Evolutionary conservation across 306 rosid genomes (phyloP), one percentile per base, ranked within the genome.

Genomic region (Sechiopsis laciniata): DNA sequence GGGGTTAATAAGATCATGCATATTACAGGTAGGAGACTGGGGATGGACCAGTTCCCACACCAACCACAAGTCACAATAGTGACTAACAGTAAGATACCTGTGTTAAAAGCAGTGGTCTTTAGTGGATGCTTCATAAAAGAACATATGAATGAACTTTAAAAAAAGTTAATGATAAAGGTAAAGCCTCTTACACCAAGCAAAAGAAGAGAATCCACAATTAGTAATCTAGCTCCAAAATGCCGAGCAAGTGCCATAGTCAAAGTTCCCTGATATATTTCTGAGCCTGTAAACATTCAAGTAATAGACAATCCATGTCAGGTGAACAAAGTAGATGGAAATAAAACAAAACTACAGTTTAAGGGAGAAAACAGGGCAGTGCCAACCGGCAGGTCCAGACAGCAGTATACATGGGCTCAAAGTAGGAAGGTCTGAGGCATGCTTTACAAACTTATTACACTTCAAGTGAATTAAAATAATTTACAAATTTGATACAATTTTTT

Each of bases 381-480:
- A 74, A 95, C 99, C 99, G 80, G 97, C 78, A 19, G 99, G 97
- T 74, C 99, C 99, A 55, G 99, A 91, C 80, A 95, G 83, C 64
- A 95, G 58, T 78, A 91, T 85, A 24, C 96, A 89, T 5, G 99
- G 96, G 80, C 85, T 86, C 69, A 85, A 77, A 14, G 95, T 84
- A 53, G 91, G 85, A 50, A 95, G 92, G 42, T 86, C 89, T 5
- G 91, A 84, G 65, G 87, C 87, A 83, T 82, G 88, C 81, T 89
- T 91, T 63, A 80, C 81, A 75, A 85, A 89, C 76, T 85, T 86
- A 71, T 80, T 79, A 77, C 92, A 80, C 87, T 91, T 95, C 83
- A 95, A 80, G 86, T 88, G 95, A 80, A 91, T 86, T n/a, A n/a
- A n/a, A n/a, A n/a, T n/a, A n/a, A n/a, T n/a, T n/a, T n/a, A n/a